Conservation (phyloP, 176 grass and related monocot genomes). For the Carex myosuroides region DNA sequence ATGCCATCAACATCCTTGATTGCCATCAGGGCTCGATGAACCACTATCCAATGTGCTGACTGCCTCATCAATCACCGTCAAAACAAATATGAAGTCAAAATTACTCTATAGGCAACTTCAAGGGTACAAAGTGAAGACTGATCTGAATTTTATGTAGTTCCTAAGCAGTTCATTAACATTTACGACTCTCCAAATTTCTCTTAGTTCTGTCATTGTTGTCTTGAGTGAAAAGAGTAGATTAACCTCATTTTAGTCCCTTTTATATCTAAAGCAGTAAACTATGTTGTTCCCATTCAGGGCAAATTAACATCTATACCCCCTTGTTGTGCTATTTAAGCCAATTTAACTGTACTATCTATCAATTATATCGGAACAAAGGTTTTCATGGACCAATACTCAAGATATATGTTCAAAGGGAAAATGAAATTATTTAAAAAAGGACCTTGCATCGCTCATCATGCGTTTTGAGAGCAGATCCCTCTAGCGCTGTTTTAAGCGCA, state of each 20-base stretch:
- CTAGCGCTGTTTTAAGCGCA: constrained; percentile 88
- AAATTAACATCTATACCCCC: neutral
- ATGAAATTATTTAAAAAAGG: neutral
- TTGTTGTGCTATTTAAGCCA: neutral
- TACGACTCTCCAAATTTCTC: neutral
- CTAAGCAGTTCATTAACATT: neutral
- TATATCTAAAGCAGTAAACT: neutral
- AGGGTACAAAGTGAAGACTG: neutral
- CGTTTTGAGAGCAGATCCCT: constrained; percentile 83
- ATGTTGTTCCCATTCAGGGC: neutral
- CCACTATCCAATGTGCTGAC: constrained; percentile 97
- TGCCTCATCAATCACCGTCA: constrained; percentile 9
- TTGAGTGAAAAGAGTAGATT: neutral
- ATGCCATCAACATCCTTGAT: constrained; percentile 92
- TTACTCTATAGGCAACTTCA: neutral
- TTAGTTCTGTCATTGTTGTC: neutral
- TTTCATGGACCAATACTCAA: neutral
- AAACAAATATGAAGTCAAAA: neutral
- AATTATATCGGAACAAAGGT: neutral
- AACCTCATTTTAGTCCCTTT: neutral
- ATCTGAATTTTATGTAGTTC: neutral
- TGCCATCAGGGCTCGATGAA: constrained; percentile 95
- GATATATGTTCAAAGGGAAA: neutral
- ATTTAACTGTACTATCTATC: neutral
- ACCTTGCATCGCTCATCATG: constrained; percentile 99